These are phyloP conservation scores for Saksenaea oblongispora DNA, from an alignment of 371 early-diverging fungal genomes.

Conservation along the genomic window DNA sequence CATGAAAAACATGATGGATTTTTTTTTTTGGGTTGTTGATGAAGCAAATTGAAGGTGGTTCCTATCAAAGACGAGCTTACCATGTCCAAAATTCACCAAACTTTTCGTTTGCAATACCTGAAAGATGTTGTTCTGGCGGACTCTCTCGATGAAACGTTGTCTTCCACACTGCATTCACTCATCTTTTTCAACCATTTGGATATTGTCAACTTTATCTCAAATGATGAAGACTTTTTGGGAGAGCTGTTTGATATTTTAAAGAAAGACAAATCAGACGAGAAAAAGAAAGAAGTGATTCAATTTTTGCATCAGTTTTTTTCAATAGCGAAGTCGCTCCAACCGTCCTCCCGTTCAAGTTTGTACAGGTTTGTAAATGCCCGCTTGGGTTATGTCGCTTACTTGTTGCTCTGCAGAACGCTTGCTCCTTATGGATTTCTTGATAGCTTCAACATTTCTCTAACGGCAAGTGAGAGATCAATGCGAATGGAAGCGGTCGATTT, in stretches of 20 bases:
- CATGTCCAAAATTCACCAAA: conserved; percentile 75
- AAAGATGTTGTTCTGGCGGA: conserved; percentile 79
- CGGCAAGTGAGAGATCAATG: conserved; percentile 47
- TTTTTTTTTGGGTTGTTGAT: background rate
- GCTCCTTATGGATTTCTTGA: conserved; percentile 77
- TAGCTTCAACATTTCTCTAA: conserved; percentile 68
- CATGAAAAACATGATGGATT: background rate
- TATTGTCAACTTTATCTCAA: conserved; percentile 72
- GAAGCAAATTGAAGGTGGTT: conserved; percentile 49
- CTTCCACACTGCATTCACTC: conserved; percentile 68
- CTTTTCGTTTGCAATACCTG: conserved; percentile 82
- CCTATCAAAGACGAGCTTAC: conserved; percentile 71
- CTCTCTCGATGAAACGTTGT: conserved; percentile 70
- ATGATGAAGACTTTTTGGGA: conserved; percentile 63
- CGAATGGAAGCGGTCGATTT: conserved; percentile 71
- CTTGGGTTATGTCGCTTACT: background rate
- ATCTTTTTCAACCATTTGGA: conserved; percentile 82
- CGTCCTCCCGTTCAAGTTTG: conserved; percentile 54
- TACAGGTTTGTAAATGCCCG: conserved; percentile 39
- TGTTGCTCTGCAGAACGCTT: conserved; percentile 49
- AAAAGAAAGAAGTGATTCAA: conserved; percentile 65
- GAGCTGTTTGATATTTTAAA: conserved; percentile 70
- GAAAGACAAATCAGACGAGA: conserved; percentile 37
- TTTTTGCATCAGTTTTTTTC: conserved; percentile 78
- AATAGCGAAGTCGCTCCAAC: conserved; percentile 71